Conservation (phyloP, 164 flowering plant genomes). For the Nelumbo lutea region DNA sequence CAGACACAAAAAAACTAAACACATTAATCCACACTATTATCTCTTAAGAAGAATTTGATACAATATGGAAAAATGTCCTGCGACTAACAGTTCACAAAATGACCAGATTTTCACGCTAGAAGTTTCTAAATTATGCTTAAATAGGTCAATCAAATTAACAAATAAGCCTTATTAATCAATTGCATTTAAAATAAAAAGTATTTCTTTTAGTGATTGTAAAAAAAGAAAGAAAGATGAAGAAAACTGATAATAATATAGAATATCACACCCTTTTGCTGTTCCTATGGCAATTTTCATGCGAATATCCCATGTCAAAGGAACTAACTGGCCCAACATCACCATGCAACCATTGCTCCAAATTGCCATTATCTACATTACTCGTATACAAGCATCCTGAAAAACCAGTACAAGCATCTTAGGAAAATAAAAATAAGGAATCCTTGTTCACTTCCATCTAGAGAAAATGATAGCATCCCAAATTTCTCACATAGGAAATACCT, state of each 20-base stretch:
- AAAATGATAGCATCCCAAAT: background rate
- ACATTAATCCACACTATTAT: background rate
- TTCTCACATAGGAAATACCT: conserved; percentile 36
- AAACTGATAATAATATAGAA: background rate
- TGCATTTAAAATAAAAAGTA: too few relatives aligned
- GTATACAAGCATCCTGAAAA: conserved; percentile 78
- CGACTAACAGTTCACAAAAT: background rate
- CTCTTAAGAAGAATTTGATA: background rate
- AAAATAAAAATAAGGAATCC: background rate
- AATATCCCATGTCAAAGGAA: conserved; percentile 84
- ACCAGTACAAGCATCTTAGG: conserved; percentile 5
- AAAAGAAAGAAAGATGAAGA: background rate
- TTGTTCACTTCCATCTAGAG: background rate
- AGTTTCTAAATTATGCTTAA: background rate
- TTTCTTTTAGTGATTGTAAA: background rate
- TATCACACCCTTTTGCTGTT: conserved; percentile 79
- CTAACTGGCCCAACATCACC: conserved; percentile 77
- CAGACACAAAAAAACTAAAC: background rate
- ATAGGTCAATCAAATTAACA: background rate
- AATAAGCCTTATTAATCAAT: too few relatives aligned
- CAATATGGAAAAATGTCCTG: background rate
- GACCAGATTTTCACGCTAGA: background rate
- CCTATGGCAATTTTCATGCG: conserved; percentile 84
- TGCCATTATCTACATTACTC: conserved; percentile 88
- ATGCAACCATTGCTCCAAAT: conserved; percentile 95